These are phyloP conservation scores for Saxophila tyrrhenica DNA, from an alignment of 495 filamentous ascomycete genomes.

Conservation along the genomic window DNA sequence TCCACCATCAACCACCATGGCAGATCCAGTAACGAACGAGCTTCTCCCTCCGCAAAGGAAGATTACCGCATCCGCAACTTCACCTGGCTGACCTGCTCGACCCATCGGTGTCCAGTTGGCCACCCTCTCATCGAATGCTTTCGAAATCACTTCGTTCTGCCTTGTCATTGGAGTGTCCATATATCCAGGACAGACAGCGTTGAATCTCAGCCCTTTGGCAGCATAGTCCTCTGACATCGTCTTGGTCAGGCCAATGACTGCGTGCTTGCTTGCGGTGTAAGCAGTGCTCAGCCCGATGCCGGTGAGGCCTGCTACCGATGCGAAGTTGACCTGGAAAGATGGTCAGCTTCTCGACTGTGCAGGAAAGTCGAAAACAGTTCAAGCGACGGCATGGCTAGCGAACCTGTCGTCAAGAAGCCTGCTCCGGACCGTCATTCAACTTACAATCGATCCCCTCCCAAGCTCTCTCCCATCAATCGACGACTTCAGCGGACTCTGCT, in stretches of 20 bases:
- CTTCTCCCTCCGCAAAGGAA: not conserved
- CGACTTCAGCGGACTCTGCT: conserved; percentile 7
- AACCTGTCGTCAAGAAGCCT: no score
- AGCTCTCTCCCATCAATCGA: not conserved
- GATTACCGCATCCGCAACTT: conserved; percentile 1
- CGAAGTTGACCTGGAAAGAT: no score
- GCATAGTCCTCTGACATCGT: conserved; percentile 11
- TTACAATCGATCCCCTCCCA: not conserved
- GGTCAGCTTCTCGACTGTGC: no score
- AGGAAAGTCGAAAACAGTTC: no score
- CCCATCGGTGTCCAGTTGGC: not conserved
- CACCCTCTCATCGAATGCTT: not conserved
- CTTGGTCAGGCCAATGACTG: conserved; percentile 3
- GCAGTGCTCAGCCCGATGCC: not conserved
- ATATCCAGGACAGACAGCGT: conserved; percentile 17
- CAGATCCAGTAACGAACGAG: conserved; percentile 1
- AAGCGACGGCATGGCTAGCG: no score
- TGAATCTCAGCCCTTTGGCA: not conserved
- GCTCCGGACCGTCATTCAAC: no score
- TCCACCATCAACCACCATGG: not conserved
- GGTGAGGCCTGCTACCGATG: not conserved
- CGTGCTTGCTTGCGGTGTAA: conserved; percentile 1
- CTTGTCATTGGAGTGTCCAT: conserved; percentile 9
- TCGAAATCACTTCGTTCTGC: not conserved
- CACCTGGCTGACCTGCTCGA: not conserved